These are phyloP conservation scores for Trichophyton mentagrophytes DNA, from an alignment of 2,329 filamentous ascomycete genomes.

Conservation along the genomic window DNA sequence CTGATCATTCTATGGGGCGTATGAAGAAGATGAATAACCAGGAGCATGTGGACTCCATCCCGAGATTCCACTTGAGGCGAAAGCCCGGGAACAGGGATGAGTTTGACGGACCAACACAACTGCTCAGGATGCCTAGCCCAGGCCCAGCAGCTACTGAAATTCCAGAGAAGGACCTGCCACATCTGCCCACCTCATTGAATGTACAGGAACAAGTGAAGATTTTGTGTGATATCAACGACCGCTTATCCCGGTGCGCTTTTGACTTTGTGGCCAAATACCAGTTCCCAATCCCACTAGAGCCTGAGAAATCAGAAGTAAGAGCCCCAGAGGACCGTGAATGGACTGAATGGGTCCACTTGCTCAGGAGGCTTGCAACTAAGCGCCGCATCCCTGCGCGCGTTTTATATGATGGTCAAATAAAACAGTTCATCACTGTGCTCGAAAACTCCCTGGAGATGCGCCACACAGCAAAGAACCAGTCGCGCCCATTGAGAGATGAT, in stretches of 20 bases:
- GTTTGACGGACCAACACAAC: conserved; percentile 77
- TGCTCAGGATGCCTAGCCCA: conserved; percentile 58
- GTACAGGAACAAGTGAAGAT: conserved; percentile 77
- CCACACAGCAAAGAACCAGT: conserved; percentile 72
- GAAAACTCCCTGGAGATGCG: conserved; percentile 84
- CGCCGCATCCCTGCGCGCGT: conserved; percentile 71
- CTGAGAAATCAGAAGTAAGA: conserved; percentile 67
- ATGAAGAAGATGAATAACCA: conserved; percentile 22
- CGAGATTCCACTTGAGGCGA: conserved; percentile 38
- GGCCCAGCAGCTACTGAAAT: conserved; percentile 58
- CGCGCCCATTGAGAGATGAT: conserved; percentile 73
- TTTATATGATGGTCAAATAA: conserved; percentile 80
- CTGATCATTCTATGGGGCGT: conserved; percentile 27
- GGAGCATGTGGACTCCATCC: conserved; percentile 21
- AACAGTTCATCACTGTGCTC: conserved; percentile 75
- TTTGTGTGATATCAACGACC: conserved; percentile 67
- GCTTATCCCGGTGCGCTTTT: conserved; percentile 72
- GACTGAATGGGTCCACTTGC: conserved; percentile 83
- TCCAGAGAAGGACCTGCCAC: conserved; percentile 68
- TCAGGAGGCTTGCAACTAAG: conserved; percentile 76
- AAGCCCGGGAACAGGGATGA: conserved; percentile 73
- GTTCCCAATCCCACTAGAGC: conserved; percentile 72
- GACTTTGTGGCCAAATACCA: conserved; percentile 87
- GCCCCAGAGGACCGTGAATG: conserved; percentile 68
- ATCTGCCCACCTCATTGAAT: conserved; percentile 68